Base-by-base conservation (phyloP, 352 stramenopile genomes). In the Globisporangium viniferum region DNA sequence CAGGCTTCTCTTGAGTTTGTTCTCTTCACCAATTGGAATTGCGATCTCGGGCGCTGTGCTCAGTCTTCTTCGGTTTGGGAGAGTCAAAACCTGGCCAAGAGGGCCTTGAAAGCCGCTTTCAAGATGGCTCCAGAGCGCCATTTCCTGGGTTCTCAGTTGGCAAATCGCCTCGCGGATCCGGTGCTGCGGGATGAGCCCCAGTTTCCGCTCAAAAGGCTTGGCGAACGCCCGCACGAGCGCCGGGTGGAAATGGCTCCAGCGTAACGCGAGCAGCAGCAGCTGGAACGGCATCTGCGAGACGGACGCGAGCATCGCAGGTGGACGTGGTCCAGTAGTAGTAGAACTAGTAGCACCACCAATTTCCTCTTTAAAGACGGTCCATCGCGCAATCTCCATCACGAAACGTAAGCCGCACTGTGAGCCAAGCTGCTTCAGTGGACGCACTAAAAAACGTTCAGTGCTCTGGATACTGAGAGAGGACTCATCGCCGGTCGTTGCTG, bases 181-280 rank as follows among this genome's bases (percentile, higher is more conserved):
- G 10, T 39, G 20, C 66, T 90, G 76, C 20, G 82, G 83, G 18
- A 82, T 81, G 0, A 88, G 62, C 15, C 75, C 59, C 27, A 80
- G 72, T 60, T 95, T 86, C 31, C 83, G 73, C 20, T 55, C 62
- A 15, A 95, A 78, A 18, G 81, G 81, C 63, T 73, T 81, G 0
- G 54, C 63, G 7, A 89, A 67, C 3, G 72, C 63, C 8, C 63
- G 62, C 5, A 82, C 41, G 41, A 92, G 63, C 5, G 61, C 27
- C 14, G 84, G 85, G 51, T 92, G 83, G 66, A 86, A 95, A 63
- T 88, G 82, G 36, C 80, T 89, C 85, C 86, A 92, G 6, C 85
- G 81, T 22, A 95, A 57, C 5, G 90, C 58, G 20, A 93, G 76
- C 31, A 90, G 29, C 36, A 92, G 33, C 1, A 93, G 53, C 55